Conservation (phyloP, 176 grass and related monocot species). For the Eleusine indica region DNA sequence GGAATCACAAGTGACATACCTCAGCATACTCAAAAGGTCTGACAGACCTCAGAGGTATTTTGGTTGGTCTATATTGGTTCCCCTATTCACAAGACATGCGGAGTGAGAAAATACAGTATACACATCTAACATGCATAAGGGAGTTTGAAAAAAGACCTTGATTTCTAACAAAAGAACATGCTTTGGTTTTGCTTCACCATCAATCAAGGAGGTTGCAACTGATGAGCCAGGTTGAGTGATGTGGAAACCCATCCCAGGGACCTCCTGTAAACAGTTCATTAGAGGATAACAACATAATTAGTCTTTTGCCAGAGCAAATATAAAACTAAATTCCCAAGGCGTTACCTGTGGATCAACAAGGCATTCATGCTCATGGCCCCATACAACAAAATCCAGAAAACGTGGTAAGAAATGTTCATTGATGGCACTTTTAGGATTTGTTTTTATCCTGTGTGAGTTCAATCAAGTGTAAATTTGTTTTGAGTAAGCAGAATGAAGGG, state of each 20-base stretch:
- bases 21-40: constrained; percentile 81
- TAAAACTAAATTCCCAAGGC: no score
- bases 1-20: constrained; percentile 43
- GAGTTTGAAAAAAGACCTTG: constrained; percentile 46
- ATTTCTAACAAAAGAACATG: constrained; percentile 85
- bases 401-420: constrained; percentile 65
- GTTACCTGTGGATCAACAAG: constrained; percentile 76
- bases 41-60: constrained; percentile 79
- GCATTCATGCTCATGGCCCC: constrained; percentile 94
- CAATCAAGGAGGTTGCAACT: constrained; percentile 76
- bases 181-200: constrained; percentile 76
- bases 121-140: background rate
- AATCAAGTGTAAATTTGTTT: no score
- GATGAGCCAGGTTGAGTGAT: constrained; percentile 86
- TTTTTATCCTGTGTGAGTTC: constrained; percentile 41
- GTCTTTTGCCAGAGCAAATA: no score
- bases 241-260: constrained; percentile 81
- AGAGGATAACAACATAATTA: background rate
- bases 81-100: constrained; percentile 38
- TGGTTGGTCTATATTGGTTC: constrained; percentile 72
- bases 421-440: constrained; percentile 55
- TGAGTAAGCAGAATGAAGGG: background rate
- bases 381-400: constrained; percentile 83
- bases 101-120: no score
- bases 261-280: constrained; percentile 52